Evolutionary conservation across 140 eudicot species (phyloP).

Genomic region (Oenanthe javanica): DNA sequence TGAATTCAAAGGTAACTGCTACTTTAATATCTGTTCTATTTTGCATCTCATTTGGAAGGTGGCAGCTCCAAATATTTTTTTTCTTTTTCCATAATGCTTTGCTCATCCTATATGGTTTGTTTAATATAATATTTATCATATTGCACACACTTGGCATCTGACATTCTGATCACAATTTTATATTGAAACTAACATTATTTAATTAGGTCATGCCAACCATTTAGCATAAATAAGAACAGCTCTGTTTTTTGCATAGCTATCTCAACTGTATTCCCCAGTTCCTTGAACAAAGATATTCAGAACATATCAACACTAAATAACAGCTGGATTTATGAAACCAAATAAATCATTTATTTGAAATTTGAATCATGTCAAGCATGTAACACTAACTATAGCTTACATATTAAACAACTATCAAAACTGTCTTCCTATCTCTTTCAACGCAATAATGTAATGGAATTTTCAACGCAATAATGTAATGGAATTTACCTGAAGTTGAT

Average conservation of each 20-base stretch:
- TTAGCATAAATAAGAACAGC: background rate
- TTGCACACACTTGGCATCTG: background rate
- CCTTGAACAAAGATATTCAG: background rate
- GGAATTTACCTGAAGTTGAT: slow-evolving; percentile 56
- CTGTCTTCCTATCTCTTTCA: background rate
- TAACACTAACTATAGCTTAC: background rate
- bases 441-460: slow-evolving; percentile 7
- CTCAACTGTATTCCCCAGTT: background rate
- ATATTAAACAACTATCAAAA: background rate
- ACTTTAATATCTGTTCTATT: background rate
- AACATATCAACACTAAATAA: background rate
- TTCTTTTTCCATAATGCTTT: background rate
- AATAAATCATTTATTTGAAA: no score
- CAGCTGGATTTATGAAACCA: background rate
- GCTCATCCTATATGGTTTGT: background rate
- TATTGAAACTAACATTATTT: background rate
- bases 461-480: background rate
- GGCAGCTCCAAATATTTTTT: background rate
- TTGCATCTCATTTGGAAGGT: background rate
- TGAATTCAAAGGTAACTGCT: background rate
- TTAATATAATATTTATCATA: background rate
- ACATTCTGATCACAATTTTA: background rate
- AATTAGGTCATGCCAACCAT: background rate
- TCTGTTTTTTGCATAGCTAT: background rate
- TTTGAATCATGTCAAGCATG: background rate